Evolutionary conservation across 768 basidiomycete species (phyloP), one percentile per base, ranked within the genome.

Genomic region (Trametes cinnabarina): DNA sequence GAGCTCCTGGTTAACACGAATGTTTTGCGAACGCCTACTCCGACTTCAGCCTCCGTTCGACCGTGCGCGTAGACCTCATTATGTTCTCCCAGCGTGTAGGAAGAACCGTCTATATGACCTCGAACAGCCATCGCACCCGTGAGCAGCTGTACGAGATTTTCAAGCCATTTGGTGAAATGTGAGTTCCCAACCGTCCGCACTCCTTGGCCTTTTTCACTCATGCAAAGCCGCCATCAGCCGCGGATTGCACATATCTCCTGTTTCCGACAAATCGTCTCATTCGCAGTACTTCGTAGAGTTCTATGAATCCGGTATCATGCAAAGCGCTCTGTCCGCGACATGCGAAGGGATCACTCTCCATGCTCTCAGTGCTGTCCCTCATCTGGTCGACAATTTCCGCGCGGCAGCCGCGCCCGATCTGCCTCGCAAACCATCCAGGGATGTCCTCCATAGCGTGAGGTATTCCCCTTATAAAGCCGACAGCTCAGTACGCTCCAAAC

Each of bases 61-160:
- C n/a, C n/a, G n/a, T n/a, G n/a, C n/a, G n/a, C 12, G 12, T 12
- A 12, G 30, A 32, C 30, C 43, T 70, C 28, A 40, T 40, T 70
- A 54, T 41, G 72, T 72, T 42, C 62, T 61, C 34, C 66, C 50
- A 72, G 67, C 64, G 76, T 69, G 55, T 72, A 65, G 47, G 69
- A 58, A 42, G 75, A 49, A 49, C 72, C 66, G 47, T 76, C 69
- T 58, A 63, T 50, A 41, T 69, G 51, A 63, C 66, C 3, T 15
- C 61, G 41, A 12, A 12, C 30, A 32, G 30, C 12, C 30, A 32
- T 32, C 71, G 61, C 17, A 72, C 73, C 15, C 47, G 42, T 14
- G 49, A 51, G 7, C 50, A 66, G 2, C 41, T 68, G 0, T 53
- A 51, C 6, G 20, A 47, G 14, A 47, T 49, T 1, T 64, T 65